These are phyloP conservation scores for Parasitella parasitica DNA, from an alignment of 371 early-diverging fungal genomes.

Conservation along the genomic window DNA sequence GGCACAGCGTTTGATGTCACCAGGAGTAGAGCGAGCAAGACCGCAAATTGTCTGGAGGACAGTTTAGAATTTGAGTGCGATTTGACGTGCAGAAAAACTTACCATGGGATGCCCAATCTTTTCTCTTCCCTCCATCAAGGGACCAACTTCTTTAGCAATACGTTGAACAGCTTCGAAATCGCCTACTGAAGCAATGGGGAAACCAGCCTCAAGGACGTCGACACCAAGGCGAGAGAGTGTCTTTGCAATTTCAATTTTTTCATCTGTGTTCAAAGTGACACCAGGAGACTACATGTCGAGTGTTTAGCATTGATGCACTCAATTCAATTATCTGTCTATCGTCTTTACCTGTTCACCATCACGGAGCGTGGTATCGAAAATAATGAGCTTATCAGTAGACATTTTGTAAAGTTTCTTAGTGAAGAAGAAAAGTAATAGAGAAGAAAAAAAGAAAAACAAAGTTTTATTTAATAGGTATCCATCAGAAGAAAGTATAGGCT, in stretches of 20 bases:
- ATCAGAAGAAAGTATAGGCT: conserved; percentile 9
- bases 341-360: conserved; percentile 90
- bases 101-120: conserved; percentile 82
- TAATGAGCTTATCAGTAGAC: conserved; percentile 71
- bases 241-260: conserved; percentile 93
- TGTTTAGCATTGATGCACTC: neutral
- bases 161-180: conserved; percentile 95
- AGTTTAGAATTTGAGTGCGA: neutral
- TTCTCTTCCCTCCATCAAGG: conserved; percentile 79
- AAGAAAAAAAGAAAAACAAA: neutral
- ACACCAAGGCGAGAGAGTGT: conserved; percentile 91
- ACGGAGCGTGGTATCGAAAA: conserved; percentile 94
- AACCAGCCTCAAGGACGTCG: conserved; percentile 94
- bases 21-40: conserved; percentile 83
- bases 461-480: neutral
- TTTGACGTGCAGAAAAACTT: conserved; percentile 22
- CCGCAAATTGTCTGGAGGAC: conserved; percentile 77
- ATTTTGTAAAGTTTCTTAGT: neutral
- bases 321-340: neutral
- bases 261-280: conserved; percentile 87
- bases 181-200: conserved; percentile 90
- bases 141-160: conserved; percentile 90
- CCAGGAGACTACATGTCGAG: conserved; percentile 78
- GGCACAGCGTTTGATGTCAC: conserved; percentile 87
- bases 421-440: neutral